Evolutionary conservation across 306 rosid species (phyloP), one percentile per base, ranked within the genome.

Genomic region (Ziziphus jujuba): DNA sequence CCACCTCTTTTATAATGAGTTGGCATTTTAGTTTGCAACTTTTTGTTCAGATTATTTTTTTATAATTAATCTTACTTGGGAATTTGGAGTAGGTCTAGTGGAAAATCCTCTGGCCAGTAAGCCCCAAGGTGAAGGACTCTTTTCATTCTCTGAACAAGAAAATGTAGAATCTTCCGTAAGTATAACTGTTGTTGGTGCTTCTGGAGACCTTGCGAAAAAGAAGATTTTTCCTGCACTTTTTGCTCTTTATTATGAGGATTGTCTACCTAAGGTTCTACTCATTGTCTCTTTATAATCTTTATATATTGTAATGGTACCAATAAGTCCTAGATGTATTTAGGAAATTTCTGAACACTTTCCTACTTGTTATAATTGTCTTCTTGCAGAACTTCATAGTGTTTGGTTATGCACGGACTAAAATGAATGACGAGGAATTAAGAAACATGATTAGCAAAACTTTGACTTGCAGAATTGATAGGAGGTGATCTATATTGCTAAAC

Each of bases 151-250:
- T 31, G 82, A 75, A 69, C 71, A 79, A 7, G 85, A 77, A 70
- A 64, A 55, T 44, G 59, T 49, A 47, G 85, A 78, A 68, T 78
- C 90, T 61, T 84, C 84, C 60, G 87, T 93, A 74, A 90, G 81
- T 76, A 90, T 92, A 72, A 90, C 95, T 48, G 88, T 92, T 70
- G 88, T 92, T 76, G 98, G 98, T 67, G 98, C 98, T 78, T 92
- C 98, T 6, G 98, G 98, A 71, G 98, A 92, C 84, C 97, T 92
- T 65, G 98, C 98, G 25, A 92, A 80, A 70, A 90, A 92, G 90
- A 92, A 92, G 85, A 92, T 92, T 34, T 92, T 92, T 75, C 97
- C 98, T 17, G 98, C 98, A 8, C 97, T 92, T 61, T 92, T 92
- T 73, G 98, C 98, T 47, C 96, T 92, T 56, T 92, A 76, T 59